A percentile compares a stretch with the other conserved stretches of the same genome.
Conservation (phyloP, 257 asterid species). For the Fraxinus americana region DNA sequence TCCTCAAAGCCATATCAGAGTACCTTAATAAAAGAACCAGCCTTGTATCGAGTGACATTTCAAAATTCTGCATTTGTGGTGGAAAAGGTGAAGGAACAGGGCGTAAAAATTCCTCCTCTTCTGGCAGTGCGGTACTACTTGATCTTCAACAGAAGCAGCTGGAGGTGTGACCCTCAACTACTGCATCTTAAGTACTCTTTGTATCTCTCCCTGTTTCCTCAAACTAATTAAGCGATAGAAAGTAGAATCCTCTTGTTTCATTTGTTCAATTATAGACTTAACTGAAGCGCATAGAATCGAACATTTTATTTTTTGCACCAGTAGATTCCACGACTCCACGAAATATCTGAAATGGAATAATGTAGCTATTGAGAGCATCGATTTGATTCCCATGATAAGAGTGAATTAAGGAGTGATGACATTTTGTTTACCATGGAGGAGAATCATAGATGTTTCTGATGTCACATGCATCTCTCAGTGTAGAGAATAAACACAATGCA, state of each 20-base stretch:
- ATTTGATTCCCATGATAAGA: no score
- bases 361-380: no score
- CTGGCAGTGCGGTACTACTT: slow-evolving; percentile 45
- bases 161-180: slow-evolving; percentile 45
- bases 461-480: no score
- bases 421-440: no score
- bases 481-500: no score
- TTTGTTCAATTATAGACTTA: not conserved
- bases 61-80: slow-evolving; percentile 70
- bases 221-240: not conserved
- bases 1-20: slow-evolving; percentile 61
- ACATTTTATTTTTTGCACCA: not conserved
- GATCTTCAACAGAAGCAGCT: slow-evolving; percentile 65
- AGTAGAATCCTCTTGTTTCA: not conserved
- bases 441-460: no score
- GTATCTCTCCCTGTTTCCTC: not conserved
- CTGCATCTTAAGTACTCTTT: not conserved
- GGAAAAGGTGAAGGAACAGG: slow-evolving; percentile 37
- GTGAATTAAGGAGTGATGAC: no score
- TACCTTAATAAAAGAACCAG: slow-evolving; percentile 66
- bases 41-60: slow-evolving; percentile 56
- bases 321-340: not conserved
- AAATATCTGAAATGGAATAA: no score
- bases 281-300: not conserved
- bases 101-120: slow-evolving; percentile 26